Base-by-base conservation (phyloP, 2,329 filamentous ascomycete genomes). In the Colletotrichum nymphaeae region DNA sequence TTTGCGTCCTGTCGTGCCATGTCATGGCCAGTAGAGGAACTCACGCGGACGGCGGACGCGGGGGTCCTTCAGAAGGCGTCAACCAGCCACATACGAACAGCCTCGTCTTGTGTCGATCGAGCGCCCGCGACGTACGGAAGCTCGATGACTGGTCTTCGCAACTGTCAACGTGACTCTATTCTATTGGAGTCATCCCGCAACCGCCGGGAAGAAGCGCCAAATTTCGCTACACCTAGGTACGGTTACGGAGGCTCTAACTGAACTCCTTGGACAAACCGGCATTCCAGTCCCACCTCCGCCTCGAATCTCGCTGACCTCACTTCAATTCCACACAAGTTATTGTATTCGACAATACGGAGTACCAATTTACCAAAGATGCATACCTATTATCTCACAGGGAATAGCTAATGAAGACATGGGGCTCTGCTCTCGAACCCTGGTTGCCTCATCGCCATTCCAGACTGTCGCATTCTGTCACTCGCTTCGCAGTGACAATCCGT, bases 21-120 rank as follows among this genome's bases (percentile, higher is more conserved):
- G 24, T 42, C 69, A 30, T n/a, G 16, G 46, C 32, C 28, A 55
- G 22, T 64, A 35, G 30, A n/a, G 22, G 22, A 26, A 58, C 58
- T 53, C 66, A 72, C 59, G 42, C 42, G 42, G 66, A n/a, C 64
- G 57, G 53, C 42, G 46, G 66, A 42, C 65, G 69, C 53, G 42
- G 28, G 24, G 16, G 37, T 42, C 2, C 2, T 42, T 32, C 22
- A 26, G 65, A 35, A 58, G 49, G 62, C 42, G 42, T 68, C 66
- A 22, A 37, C n/a, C 24, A 32, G 42, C 28, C 42, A 49, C 42
- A 22, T 22, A 22, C 19, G 42, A 22, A 49, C 19, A 49, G 42
- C 42, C 42, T 49, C 42, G 8, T 49, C 42, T 49, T 49, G 42
- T 19, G 42, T 49, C 42, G 42, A 49, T 49, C 42, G 42, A 49